A percentile compares a stretch with the other conserved stretches of the same genome.
Evolutionary conservation across 768 basidiomycete genomes (phyloP).

Genomic region (Neoboletus subvelutipes): DNA sequence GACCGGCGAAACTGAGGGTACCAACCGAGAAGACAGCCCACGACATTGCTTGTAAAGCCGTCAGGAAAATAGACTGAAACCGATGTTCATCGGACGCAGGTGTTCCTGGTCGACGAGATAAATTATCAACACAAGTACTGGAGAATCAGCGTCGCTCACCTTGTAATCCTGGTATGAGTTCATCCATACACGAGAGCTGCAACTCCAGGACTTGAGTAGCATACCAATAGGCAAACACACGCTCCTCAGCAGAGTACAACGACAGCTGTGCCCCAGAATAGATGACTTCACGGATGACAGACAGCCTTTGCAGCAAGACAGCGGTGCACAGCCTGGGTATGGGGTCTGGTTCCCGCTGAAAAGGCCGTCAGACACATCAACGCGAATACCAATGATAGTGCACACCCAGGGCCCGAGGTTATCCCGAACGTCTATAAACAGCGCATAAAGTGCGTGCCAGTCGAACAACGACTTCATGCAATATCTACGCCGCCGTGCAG

Average conservation of each 20-base stretch:
- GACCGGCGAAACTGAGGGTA: not conserved
- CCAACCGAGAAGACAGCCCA: constrained; percentile 55
- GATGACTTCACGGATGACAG: constrained; percentile 63
- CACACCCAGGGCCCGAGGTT: constrained; percentile 22
- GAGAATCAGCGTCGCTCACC: constrained; percentile 33
- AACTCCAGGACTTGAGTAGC: constrained; percentile 52
- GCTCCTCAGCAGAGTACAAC: constrained; percentile 66
- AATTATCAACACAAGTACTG: not conserved
- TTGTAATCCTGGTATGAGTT: constrained; percentile 39
- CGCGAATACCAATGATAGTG: not conserved
- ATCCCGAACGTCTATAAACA: constrained; percentile 30
- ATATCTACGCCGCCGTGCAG: constrained; percentile 61
- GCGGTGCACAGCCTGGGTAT: constrained; percentile 24
- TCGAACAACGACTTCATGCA: constrained; percentile 62
- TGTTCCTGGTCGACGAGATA: constrained; percentile 15
- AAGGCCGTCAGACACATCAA: constrained; percentile 5
- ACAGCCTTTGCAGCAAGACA: constrained; percentile 58
- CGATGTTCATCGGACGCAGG: constrained; percentile 42
- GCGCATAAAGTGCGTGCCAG: constrained; percentile 66
- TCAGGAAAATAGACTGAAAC: constrained; percentile 52
- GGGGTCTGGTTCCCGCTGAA: constrained; percentile 31
- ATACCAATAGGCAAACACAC: constrained; percentile 78
- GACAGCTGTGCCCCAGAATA: constrained; percentile 78
- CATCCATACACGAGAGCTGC: constrained; percentile 55
- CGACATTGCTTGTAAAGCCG: constrained; percentile 57